These are phyloP conservation scores for Triticum turgidum DNA, from an alignment of 176 grass and related monocot species.

Conservation along the genomic window DNA sequence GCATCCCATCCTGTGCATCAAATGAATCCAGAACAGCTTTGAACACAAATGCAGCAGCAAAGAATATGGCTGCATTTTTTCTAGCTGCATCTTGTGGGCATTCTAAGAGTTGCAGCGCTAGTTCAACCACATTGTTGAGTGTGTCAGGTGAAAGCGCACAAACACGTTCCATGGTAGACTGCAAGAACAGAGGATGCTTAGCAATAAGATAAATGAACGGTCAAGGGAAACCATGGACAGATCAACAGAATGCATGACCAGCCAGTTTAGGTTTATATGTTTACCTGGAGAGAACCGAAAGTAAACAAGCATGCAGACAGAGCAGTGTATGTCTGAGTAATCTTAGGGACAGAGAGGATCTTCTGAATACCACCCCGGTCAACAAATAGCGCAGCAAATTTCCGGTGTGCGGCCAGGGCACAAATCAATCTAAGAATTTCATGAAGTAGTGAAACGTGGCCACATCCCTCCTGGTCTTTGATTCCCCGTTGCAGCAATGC, in stretches of 20 bases:
- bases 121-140: constrained; percentile 79
- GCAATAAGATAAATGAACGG: not conserved
- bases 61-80: constrained; percentile 91
- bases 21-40: constrained; percentile 93
- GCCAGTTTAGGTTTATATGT: not conserved
- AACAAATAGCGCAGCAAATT: constrained; percentile 93
- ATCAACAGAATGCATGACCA: constrained; percentile 16
- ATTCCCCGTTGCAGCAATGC: constrained; percentile 73
- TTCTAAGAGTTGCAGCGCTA: constrained; percentile 85
- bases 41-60: constrained; percentile 93
- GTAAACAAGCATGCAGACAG: constrained; percentile 95
- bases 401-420: constrained; percentile 84
- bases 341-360: constrained; percentile 78
- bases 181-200: constrained; percentile 35
- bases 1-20: constrained; percentile 79
- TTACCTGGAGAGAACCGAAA: constrained; percentile 94
- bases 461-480: constrained; percentile 52
- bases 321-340: constrained; percentile 66
- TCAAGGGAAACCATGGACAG: not conserved
- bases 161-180: constrained; percentile 96
- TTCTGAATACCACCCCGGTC: constrained; percentile 97
- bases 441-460: constrained; percentile 56
- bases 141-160: constrained; percentile 71
- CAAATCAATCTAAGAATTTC: constrained; percentile 87
- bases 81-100: constrained; percentile 83